These are phyloP conservation scores for Tolypocladium endophyticum DNA, from an alignment of 2,329 filamentous ascomycete species.

Conservation along the genomic window DNA sequence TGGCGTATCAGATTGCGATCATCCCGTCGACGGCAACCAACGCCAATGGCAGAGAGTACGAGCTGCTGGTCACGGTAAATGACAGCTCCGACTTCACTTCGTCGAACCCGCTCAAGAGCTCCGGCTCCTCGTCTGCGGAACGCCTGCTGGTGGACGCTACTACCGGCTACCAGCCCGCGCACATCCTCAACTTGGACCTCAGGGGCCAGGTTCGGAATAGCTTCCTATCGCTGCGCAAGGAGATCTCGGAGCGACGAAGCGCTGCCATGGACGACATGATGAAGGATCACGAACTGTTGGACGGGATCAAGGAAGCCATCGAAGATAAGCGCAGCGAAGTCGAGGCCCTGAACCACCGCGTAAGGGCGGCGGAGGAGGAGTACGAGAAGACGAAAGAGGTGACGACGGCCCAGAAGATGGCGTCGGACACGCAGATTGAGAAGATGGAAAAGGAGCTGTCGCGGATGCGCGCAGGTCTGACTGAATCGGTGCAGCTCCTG, in stretches of 20 bases:
- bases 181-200: conserved; percentile 82
- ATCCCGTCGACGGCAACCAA: conserved; percentile 79
- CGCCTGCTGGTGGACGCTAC: conserved; percentile 71
- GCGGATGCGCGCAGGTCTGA: conserved; percentile 75
- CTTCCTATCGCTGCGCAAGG: conserved; percentile 70
- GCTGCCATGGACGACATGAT: conserved; percentile 80
- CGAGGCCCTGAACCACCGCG: conserved; percentile 79
- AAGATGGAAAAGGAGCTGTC: conserved; percentile 98
- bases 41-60: conserved; percentile 75
- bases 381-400: conserved; percentile 87
- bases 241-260: conserved; percentile 82
- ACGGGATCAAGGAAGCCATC: conserved; percentile 92
- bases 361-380: conserved; percentile 81
- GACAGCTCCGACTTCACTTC: conserved; percentile 67
- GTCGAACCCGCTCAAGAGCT: conserved; percentile 39
- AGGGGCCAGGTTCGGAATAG: conserved; percentile 71
- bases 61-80: conserved; percentile 74
- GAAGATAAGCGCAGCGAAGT: conserved; percentile 92
- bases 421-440: conserved; percentile 87
- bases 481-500: conserved; percentile 81
- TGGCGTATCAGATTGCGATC: conserved; percentile 86
- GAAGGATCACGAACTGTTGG: conserved; percentile 86
- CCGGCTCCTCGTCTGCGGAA: conserved; percentile 42
- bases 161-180: conserved; percentile 81
- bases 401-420: conserved; percentile 77